Conservation (phyloP, 23 red algal genomes). For the Pyropia yezoensis region DNA sequence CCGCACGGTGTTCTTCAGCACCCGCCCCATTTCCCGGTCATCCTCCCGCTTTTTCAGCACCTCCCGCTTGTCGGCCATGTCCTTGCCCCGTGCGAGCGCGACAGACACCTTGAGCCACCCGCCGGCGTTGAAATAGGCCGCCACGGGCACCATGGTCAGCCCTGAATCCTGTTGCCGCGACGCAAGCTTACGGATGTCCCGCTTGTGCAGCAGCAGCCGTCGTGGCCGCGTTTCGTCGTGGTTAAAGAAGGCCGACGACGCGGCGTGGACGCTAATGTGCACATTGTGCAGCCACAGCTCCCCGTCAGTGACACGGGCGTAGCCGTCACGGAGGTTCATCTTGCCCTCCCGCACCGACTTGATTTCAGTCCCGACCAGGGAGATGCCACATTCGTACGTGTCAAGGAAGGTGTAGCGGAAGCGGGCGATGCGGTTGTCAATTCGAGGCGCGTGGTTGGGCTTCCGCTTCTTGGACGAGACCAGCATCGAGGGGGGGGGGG, state of each 20-base stretch:
- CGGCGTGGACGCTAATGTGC: constrained; percentile 40
- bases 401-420: constrained; percentile 70
- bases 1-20: constrained; percentile 36
- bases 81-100: constrained; percentile 68
- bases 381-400: constrained; percentile 79
- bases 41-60: constrained; percentile 70
- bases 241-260: constrained; percentile 51
- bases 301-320: constrained; percentile 34
- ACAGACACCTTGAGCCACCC: constrained; percentile 72
- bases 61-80: constrained; percentile 60
- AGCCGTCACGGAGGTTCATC: constrained; percentile 78
- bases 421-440: constrained; percentile 64
- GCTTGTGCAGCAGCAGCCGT: constrained; percentile 71
- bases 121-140: constrained; percentile 57
- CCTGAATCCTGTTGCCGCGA: constrained; percentile 41
- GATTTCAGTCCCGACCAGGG: constrained; percentile 75
- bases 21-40: constrained; percentile 40
- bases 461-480: too few species aligned
- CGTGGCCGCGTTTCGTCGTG: constrained; percentile 66
- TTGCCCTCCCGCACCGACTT: constrained; percentile 76
- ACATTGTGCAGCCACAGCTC: constrained; percentile 78
- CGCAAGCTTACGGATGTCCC: constrained; percentile 67
- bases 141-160: constrained; percentile 67
- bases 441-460: constrained; percentile 10
- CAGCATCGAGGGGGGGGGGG: too few species aligned